These are phyloP conservation scores for Neopestalotiopsis rosae DNA, from an alignment of 2,329 filamentous ascomycete genomes.

Conservation along the genomic window DNA sequence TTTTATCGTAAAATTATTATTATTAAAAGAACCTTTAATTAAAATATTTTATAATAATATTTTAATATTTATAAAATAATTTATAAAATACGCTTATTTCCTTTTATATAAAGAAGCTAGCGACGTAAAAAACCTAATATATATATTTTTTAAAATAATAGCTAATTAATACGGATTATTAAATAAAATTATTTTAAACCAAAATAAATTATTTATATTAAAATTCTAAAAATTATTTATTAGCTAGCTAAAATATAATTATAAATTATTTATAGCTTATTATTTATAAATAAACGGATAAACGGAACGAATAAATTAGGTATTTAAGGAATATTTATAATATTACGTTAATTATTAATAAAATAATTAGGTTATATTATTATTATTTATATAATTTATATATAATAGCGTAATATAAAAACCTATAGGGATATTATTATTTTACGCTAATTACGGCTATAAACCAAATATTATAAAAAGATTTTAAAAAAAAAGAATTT, in stretches of 20 bases:
- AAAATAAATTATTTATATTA: slow-evolving; percentile 10
- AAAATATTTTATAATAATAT: background rate
- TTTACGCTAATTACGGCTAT: slow-evolving; percentile 1
- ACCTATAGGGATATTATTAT: background rate
- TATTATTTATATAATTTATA: background rate
- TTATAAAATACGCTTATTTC: background rate
- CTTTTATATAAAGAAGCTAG: background rate
- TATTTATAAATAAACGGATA: slow-evolving; percentile 25
- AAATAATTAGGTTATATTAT: slow-evolving; percentile 14
- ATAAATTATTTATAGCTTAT: slow-evolving; percentile 14
- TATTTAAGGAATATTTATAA: background rate
- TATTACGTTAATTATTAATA: slow-evolving; percentile 20
- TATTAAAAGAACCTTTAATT: background rate
- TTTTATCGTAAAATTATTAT: background rate
- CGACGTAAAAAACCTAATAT: background rate
- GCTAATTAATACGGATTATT: background rate
- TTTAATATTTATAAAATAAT: background rate
- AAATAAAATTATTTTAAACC: slow-evolving; percentile 6
- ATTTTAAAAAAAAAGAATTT: background rate
- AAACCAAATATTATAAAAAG: slow-evolving; percentile 11
- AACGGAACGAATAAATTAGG: background rate
- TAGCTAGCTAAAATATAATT: background rate
- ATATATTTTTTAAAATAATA: background rate
- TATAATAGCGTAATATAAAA: background rate
- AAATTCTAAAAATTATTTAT: slow-evolving; percentile 11